Percentiles rank a stretch among this genome's conserved stretches.
Conservation (phyloP, 2,329 filamentous ascomycete genomes). For the Stemphylium vesicarium region DNA sequence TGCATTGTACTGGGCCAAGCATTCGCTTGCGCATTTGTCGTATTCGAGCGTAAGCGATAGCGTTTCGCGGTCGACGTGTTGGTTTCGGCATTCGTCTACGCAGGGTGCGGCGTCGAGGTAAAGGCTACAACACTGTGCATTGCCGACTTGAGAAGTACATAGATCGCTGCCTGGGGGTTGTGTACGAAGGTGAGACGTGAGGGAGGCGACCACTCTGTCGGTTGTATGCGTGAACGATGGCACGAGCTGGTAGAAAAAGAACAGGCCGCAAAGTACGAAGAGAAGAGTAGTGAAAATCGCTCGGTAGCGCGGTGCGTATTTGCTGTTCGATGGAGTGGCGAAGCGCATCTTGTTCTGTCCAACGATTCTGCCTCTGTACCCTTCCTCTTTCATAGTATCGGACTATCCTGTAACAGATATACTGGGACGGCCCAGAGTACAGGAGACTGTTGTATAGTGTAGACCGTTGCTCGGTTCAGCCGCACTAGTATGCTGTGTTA, state of each 20-base stretch:
- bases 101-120: conserved; percentile 6
- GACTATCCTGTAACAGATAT: neutral
- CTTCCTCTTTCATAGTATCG: neutral
- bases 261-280: conserved; percentile 7
- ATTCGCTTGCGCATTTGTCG: conserved; percentile 6
- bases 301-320: conserved; percentile 2
- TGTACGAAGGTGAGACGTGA: neutral
- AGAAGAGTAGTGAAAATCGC: conserved; percentile 2
- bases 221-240: neutral
- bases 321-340: neutral
- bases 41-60: conserved; percentile 3
- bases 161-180: neutral
- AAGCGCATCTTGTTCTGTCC: conserved; percentile 1
- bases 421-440: no score
- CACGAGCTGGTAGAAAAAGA: conserved; percentile 16
- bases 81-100: conserved; percentile 8
- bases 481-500: neutral
- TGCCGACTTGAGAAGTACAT: conserved; percentile 9
- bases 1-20: conserved; percentile 5
- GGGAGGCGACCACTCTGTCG: neutral
- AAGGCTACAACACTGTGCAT: conserved; percentile 2
- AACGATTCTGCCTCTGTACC: neutral
- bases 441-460: neutral
- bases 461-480: neutral
- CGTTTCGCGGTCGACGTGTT: conserved; percentile 5